phyloP scores from a whole-genome alignment of 495 filamentous ascomycete species.

The Saxophila tyrrhenica region DNA sequence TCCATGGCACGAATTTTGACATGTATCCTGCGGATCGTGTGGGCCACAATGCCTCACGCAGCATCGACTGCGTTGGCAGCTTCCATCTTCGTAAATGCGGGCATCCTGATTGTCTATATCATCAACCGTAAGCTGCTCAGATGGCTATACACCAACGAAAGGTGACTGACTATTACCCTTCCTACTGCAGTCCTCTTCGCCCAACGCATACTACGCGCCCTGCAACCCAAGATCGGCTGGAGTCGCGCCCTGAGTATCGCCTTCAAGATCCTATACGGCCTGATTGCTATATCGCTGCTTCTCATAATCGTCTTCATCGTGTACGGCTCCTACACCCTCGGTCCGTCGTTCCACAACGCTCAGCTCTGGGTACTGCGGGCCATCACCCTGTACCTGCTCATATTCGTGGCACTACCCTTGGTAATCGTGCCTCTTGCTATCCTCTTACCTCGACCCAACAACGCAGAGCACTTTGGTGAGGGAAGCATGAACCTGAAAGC shows the following conservation, averaged over 20 bases:
- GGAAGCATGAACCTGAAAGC: constrained; percentile 21
- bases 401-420: constrained; percentile 19
- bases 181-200: constrained; percentile 24
- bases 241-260: constrained; percentile 2
- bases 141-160: too few relatives aligned
- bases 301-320: constrained; percentile 17
- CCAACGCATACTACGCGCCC: constrained; percentile 25
- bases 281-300: constrained; percentile 18
- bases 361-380: constrained; percentile 18
- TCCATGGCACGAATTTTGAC: constrained; percentile 60
- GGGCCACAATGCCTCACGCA: constrained; percentile 45
- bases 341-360: constrained; percentile 10
- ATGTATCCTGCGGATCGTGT: constrained; percentile 51
- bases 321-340: constrained; percentile 23
- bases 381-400: constrained; percentile 20
- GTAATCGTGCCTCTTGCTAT: constrained; percentile 9
- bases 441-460: constrained; percentile 7
- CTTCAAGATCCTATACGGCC: constrained; percentile 14
- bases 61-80: constrained; percentile 45
- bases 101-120: constrained; percentile 28
- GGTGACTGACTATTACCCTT: too few relatives aligned
- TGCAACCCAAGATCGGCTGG: constrained; percentile 25
- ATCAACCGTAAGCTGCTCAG: constrained; percentile 17
- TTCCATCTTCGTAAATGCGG: constrained; percentile 38
- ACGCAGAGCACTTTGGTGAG: constrained; percentile 23